These are phyloP conservation scores for Tympanopsis confertula DNA, from an alignment of 2,329 filamentous ascomycete species.

Conservation along the genomic window DNA sequence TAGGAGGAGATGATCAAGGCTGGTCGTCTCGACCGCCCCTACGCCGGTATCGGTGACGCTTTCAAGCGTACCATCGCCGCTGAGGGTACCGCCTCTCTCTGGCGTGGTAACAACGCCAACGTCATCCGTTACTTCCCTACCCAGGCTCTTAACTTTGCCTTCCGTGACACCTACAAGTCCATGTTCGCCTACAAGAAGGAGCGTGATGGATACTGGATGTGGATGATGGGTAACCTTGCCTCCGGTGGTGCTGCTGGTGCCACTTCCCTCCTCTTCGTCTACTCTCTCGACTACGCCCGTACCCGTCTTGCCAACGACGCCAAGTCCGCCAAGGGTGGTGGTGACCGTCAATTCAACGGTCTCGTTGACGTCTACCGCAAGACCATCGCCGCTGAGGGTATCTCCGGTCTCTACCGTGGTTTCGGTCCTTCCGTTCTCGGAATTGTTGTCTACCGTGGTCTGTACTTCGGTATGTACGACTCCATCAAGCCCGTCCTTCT, in stretches of 20 bases:
- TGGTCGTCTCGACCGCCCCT: slow-evolving; percentile 96
- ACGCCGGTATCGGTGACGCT: slow-evolving; percentile 87
- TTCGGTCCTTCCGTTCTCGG: slow-evolving; percentile 98
- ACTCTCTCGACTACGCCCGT: slow-evolving; percentile 99
- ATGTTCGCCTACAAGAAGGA: slow-evolving; percentile 99
- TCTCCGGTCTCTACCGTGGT: slow-evolving; percentile 99
- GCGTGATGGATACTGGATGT: slow-evolving; percentile 92
- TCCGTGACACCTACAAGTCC: slow-evolving; percentile 99
- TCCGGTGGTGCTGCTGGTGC: slow-evolving; percentile 99
- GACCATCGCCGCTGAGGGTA: slow-evolving; percentile 96
- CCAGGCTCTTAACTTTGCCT: slow-evolving; percentile 99
- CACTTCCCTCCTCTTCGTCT: slow-evolving; percentile 99
- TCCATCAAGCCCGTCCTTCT: slow-evolving; percentile 99
- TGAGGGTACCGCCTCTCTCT: slow-evolving; percentile 91
- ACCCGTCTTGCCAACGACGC: slow-evolving; percentile 99
- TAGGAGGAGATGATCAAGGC: slow-evolving; percentile 99
- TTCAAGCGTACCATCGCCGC: slow-evolving; percentile 82
- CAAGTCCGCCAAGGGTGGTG: slow-evolving; percentile 94
- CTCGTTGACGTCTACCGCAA: slow-evolving; percentile 99
- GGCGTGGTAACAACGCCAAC: slow-evolving; percentile 99
- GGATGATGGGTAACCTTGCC: slow-evolving; percentile 99
- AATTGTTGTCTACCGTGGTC: slow-evolving; percentile 99
- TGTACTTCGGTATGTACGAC: slow-evolving; percentile 99
- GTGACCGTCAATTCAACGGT: slow-evolving; percentile 99
- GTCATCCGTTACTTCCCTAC: slow-evolving; percentile 99